These are phyloP conservation scores for Myrmaecium sp. DNA, from an alignment of 2,329 filamentous ascomycete species.

Conservation along the genomic window DNA sequence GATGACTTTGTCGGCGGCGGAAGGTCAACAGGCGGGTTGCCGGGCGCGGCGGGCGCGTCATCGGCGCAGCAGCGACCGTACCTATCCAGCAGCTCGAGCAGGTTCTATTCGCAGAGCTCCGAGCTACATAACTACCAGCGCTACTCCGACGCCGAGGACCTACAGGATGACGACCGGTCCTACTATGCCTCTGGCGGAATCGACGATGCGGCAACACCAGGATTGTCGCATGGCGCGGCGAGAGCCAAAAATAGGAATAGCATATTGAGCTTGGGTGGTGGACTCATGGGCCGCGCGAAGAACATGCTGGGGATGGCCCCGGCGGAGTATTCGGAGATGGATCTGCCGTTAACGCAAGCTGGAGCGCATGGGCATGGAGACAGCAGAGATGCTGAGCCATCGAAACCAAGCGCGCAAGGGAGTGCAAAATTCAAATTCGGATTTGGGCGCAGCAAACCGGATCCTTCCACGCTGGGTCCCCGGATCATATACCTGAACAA, in stretches of 20 bases:
- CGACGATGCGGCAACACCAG: constrained; percentile 37
- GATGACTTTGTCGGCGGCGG: constrained; percentile 77
- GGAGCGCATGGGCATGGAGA: constrained; percentile 27
- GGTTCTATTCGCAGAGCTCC: constrained; percentile 56
- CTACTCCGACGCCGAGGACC: constrained; percentile 81
- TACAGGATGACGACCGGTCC: constrained; percentile 58
- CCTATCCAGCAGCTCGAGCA: constrained; percentile 15
- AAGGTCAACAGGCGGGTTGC: constrained; percentile 27
- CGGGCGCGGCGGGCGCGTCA: constrained; percentile 24
- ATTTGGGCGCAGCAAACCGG: constrained; percentile 66
- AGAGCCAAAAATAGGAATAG: constrained; percentile 70
- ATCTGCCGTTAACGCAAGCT: constrained; percentile 78
- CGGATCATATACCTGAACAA: constrained; percentile 94
- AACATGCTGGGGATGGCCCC: constrained; percentile 75
- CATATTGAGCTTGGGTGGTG: constrained; percentile 71
- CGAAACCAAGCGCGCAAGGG: constrained; percentile 24
- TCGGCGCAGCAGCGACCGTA: constrained; percentile 20
- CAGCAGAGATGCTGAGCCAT: constrained; percentile 19
- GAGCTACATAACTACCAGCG: constrained; percentile 76
- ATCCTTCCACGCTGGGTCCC: constrained; percentile 81
- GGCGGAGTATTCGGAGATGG: constrained; percentile 95
- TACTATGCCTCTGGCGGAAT: constrained; percentile 49
- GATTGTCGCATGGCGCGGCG: constrained; percentile 28
- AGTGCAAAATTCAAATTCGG: constrained; percentile 63
- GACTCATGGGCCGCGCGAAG: constrained; percentile 73